Evolutionary conservation across 257 asterid genomes (phyloP).

Genomic region (Henckelia pumila): DNA sequence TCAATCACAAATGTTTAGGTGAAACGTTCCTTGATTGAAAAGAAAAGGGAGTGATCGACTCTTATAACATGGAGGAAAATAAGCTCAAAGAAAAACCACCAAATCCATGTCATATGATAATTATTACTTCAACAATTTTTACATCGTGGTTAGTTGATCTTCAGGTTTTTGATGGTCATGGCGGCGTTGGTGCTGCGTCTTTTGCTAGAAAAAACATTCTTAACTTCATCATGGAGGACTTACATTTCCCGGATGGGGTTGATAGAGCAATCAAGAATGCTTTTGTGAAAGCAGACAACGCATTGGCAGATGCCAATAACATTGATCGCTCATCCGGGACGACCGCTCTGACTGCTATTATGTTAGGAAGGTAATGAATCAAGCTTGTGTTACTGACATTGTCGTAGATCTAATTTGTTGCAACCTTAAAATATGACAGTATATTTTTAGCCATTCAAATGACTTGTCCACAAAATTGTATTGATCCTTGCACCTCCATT

Average conservation of each 20-base stretch:
- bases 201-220: slow-evolving; percentile 70
- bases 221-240: slow-evolving; percentile 61
- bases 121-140: not conserved
- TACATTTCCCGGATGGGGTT: slow-evolving; percentile 56
- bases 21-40: too few species aligned
- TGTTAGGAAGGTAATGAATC: slow-evolving; percentile 61
- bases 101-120: not conserved
- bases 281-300: slow-evolving; percentile 68
- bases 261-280: slow-evolving; percentile 74
- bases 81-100: not conserved
- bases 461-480: not conserved
- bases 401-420: not conserved
- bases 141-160: slow-evolving; percentile 17
- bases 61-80: not conserved
- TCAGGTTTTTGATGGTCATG: slow-evolving; percentile 92
- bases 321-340: slow-evolving; percentile 75
- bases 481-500: not conserved
- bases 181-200: slow-evolving; percentile 79
- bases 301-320: slow-evolving; percentile 60
- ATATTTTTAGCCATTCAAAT: not conserved
- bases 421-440: not conserved
- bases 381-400: not conserved
- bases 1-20: not conserved
- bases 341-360: slow-evolving; percentile 69
- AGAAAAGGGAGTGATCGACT: too few species aligned